These are phyloP conservation scores for Pelargonium citronellum DNA, from an alignment of 441 rosid species.

Conservation along the genomic window DNA sequence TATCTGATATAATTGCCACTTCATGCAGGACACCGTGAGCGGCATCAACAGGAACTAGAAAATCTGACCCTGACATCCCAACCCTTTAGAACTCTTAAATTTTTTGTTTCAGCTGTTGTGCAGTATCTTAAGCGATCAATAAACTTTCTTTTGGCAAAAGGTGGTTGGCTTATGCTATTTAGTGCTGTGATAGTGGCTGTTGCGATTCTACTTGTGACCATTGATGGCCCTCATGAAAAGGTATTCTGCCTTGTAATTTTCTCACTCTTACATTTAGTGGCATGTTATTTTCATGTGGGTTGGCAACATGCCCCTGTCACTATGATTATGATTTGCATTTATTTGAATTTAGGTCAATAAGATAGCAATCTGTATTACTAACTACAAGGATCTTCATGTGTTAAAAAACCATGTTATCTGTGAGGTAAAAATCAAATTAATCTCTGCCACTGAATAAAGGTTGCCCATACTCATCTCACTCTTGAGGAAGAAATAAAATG, in stretches of 20 bases:
- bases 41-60: slow-evolving; percentile 66
- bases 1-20: slow-evolving; percentile 18
- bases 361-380: background rate
- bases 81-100: slow-evolving; percentile 66
- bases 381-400: background rate
- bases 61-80: slow-evolving; percentile 60
- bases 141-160: slow-evolving; percentile 58
- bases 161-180: slow-evolving; percentile 62
- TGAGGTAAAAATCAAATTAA: too few species aligned
- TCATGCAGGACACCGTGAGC: slow-evolving; percentile 49
- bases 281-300: slow-evolving; percentile 2
- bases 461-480: background rate
- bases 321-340: background rate
- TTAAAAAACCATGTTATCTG: background rate
- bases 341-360: background rate
- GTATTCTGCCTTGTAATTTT: slow-evolving; percentile 27
- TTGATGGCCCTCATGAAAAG: slow-evolving; percentile 87
- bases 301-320: background rate
- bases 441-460: too few species aligned
- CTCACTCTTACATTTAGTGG: slow-evolving; percentile 5
- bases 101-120: slow-evolving; percentile 52
- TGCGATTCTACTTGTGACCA: slow-evolving; percentile 54
- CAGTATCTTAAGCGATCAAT: slow-evolving; percentile 43
- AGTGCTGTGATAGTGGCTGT: slow-evolving; percentile 36
- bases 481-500: background rate